These are phyloP conservation scores for Rhizopogon vulgaris DNA, from an alignment of 768 basidiomycete species.

Conservation along the genomic window DNA sequence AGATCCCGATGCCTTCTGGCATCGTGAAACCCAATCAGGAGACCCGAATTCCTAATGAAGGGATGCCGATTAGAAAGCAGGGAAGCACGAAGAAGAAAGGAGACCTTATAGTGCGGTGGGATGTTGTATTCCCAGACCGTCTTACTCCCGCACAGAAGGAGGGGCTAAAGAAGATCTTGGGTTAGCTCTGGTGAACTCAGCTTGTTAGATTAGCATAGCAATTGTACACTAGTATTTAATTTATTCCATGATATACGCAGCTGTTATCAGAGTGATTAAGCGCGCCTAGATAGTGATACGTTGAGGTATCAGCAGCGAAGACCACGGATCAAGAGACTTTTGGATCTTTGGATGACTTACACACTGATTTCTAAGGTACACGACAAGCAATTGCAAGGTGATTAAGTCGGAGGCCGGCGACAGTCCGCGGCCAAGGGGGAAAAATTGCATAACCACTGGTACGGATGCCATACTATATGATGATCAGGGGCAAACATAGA, in stretches of 20 bases:
- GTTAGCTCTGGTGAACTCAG: background rate
- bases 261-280: background rate
- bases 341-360: background rate
- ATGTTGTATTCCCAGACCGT: constrained; percentile 76
- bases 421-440: background rate
- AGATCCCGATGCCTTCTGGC: constrained; percentile 57
- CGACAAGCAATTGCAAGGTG: background rate
- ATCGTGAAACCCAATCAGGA: constrained; percentile 75
- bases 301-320: background rate
- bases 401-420: background rate
- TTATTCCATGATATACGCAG: background rate
- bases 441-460: background rate
- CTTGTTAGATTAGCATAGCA: constrained; percentile 3
- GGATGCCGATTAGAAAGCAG: constrained; percentile 88
- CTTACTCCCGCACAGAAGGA: constrained; percentile 77
- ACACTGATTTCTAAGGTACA: background rate
- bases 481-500: background rate
- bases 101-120: constrained; percentile 77
- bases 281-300: background rate
- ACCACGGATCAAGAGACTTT: background rate
- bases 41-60: constrained; percentile 67
- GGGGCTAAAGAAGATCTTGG: constrained; percentile 63
- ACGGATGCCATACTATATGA: background rate
- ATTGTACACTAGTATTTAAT: constrained; percentile 4
- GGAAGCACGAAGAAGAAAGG: constrained; percentile 68